Conservation (phyloP, 1,139 yeast species). For the Keqinozyma sinolaborantium region DNA sequence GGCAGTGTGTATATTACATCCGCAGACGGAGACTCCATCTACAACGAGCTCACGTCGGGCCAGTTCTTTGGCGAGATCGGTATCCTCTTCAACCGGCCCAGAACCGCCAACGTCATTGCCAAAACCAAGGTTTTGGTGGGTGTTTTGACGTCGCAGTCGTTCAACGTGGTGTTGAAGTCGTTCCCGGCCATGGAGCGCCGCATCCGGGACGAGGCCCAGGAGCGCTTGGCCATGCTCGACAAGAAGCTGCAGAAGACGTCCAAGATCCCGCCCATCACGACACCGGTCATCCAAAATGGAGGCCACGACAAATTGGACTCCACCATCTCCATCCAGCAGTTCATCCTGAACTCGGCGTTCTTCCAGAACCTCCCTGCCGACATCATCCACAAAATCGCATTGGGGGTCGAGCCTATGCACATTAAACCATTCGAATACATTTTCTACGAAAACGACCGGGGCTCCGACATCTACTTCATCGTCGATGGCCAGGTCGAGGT, state of each 20-base stretch:
- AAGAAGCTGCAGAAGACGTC: conserved; percentile 37
- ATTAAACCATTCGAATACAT: conserved; percentile 57
- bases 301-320: conserved; percentile 28
- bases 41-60: conserved; percentile 68
- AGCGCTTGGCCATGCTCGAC: conserved; percentile 66
- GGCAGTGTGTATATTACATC: conserved; percentile 74
- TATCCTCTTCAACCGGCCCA: conserved; percentile 66
- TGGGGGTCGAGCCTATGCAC: conserved; percentile 55
- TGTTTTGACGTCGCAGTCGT: conserved; percentile 61
- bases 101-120: conserved; percentile 80
- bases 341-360: conserved; percentile 54
- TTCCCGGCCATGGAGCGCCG: conserved; percentile 65
- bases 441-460: conserved; percentile 55
- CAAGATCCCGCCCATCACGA: conserved; percentile 4
- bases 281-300: not conserved
- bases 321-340: conserved; percentile 53
- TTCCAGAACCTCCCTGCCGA: conserved; percentile 54
- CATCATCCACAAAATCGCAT: conserved; percentile 59
- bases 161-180: conserved; percentile 54
- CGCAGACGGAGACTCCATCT: conserved; percentile 70
- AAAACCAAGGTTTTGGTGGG: conserved; percentile 63
- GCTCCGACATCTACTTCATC: conserved; percentile 64
- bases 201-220: conserved; percentile 76
- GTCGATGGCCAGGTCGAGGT: conserved; percentile 72
- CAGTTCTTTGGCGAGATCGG: conserved; percentile 80